phyloP scores from a whole-genome alignment of 1,284 basidiomycete genomes.

The Neonothopanus nambi region DNA sequence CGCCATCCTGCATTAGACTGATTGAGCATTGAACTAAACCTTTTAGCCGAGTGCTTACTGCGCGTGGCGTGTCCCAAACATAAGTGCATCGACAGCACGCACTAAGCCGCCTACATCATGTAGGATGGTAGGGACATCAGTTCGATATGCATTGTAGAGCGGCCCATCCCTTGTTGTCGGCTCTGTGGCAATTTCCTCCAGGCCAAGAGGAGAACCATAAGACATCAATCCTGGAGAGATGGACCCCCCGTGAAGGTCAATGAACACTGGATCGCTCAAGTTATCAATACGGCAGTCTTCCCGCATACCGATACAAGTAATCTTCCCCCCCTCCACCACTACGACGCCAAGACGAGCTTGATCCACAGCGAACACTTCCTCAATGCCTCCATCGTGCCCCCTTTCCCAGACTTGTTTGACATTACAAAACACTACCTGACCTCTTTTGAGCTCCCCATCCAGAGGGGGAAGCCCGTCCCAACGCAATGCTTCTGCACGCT shows the following conservation, averaged over 20 bases:
- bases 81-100: conserved; percentile 68
- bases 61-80: conserved; percentile 70
- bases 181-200: conserved; percentile 69
- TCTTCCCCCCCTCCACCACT: conserved; percentile 43
- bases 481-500: conserved; percentile 48
- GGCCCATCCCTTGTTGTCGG: conserved; percentile 67
- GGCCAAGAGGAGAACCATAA: conserved; percentile 60
- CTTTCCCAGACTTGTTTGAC: conserved; percentile 36
- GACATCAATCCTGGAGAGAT: conserved; percentile 61
- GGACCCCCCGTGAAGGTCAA: conserved; percentile 48
- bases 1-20: conserved; percentile 45
- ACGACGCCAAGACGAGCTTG: conserved; percentile 34
- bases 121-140: conserved; percentile 45
- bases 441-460: conserved; percentile 33
- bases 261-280: conserved; percentile 20
- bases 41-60: conserved; percentile 44
- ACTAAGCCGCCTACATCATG: conserved; percentile 56
- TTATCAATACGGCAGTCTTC: conserved; percentile 25
- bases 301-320: conserved; percentile 37
- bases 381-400: not conserved
- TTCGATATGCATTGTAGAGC: conserved; percentile 50
- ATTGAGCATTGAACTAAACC: not conserved
- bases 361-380: conserved; percentile 24
- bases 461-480: conserved; percentile 70
- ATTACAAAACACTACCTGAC: conserved; percentile 48